These are phyloP conservation scores for Gossypium thurberi DNA, from an alignment of 345 rosid species.

Conservation along the genomic window DNA sequence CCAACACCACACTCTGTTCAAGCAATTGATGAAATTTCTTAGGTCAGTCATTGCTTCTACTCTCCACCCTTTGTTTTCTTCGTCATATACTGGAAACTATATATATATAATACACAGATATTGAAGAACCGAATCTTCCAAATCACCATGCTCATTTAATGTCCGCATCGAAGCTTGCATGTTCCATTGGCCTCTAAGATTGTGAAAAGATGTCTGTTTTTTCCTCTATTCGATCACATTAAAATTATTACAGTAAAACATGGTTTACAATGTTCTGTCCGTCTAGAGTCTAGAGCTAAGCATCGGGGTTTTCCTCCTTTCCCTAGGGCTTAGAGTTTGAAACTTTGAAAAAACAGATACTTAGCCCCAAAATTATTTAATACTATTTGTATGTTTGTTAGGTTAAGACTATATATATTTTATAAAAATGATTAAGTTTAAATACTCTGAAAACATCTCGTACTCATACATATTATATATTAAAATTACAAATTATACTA, in stretches of 20 bases:
- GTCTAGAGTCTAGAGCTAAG: background rate
- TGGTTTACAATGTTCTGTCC: constrained; percentile 8
- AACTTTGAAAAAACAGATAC: background rate
- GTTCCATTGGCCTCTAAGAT: constrained; percentile 34
- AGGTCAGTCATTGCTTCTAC: constrained; percentile 34
- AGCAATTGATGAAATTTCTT: constrained; percentile 19
- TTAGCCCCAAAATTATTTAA: too few species aligned
- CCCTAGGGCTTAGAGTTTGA: background rate
- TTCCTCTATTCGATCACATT: constrained; percentile 25
- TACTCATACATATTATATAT: too few species aligned
- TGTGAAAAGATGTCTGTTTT: constrained; percentile 71
- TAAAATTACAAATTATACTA: too few species aligned
- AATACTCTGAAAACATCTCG: too few species aligned
- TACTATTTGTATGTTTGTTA: too few species aligned
- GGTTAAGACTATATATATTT: too few species aligned
- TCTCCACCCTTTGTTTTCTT: constrained; percentile 23
- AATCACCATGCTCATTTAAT: constrained; percentile 40
- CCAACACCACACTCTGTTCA: constrained; percentile 22
- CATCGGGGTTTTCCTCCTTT: background rate
- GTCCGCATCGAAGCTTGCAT: constrained; percentile 47
- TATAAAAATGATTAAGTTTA: too few species aligned
- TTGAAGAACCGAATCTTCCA: constrained; percentile 73
- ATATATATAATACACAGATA: background rate
- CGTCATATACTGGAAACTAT: constrained; percentile 4
- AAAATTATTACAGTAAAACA: background rate